Conservation (phyloP, 495 filamentous ascomycete species). For the Daldinia bambusicola region DNA sequence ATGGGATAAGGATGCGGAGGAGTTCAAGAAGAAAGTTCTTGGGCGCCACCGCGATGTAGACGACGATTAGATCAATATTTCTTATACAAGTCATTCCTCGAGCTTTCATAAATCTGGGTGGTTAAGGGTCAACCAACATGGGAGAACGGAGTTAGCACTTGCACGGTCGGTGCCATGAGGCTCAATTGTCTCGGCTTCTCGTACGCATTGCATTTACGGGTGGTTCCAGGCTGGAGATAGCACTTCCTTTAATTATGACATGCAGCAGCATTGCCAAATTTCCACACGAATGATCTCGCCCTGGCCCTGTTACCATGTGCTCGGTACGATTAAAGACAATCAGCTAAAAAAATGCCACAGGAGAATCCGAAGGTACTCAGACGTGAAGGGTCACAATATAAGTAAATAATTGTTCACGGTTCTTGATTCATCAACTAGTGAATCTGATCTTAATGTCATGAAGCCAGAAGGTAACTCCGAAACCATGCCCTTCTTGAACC, state of each 20-base stretch:
- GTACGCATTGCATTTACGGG: conserved; percentile 42
- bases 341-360: not conserved
- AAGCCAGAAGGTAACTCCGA: conserved; percentile 58
- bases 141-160: conserved; percentile 57
- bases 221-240: conserved; percentile 26
- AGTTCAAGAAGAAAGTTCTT: conserved; percentile 81
- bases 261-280: conserved; percentile 9
- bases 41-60: conserved; percentile 67
- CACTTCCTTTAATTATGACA: conserved; percentile 14
- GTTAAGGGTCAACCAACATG: conserved; percentile 33
- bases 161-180: conserved; percentile 21
- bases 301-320: not conserved
- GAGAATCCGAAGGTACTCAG: not conserved
- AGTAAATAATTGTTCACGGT: conserved; percentile 41
- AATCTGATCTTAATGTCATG: conserved; percentile 65
- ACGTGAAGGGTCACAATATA: conserved; percentile 7
- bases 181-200: conserved; percentile 24
- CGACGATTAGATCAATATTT: conserved; percentile 57
- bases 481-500: conserved; percentile 61
- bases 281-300: conserved; percentile 10
- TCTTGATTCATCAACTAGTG: conserved; percentile 61
- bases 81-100: conserved; percentile 22
- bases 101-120: conserved; percentile 26
- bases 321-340: not conserved
- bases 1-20: conserved; percentile 88